Conservation (phyloP, 2,329 filamentous ascomycete species). For the Colletotrichum spinosum region DNA sequence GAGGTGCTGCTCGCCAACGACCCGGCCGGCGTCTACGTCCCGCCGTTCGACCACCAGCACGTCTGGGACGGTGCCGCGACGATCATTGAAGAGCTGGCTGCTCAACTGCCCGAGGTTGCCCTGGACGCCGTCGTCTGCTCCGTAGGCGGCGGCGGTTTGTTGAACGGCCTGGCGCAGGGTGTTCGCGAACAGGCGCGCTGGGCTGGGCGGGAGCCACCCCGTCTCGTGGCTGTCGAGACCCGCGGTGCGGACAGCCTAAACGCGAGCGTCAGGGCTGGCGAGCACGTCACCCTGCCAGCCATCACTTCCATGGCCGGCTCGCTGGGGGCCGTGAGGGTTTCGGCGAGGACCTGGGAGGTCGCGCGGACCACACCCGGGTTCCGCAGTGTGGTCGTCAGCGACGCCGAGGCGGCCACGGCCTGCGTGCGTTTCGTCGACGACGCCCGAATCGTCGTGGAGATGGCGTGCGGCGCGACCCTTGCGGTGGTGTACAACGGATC, state of each 20-base stretch:
- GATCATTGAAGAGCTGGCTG: slow-evolving; percentile 64
- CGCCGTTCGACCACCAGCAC: slow-evolving; percentile 76
- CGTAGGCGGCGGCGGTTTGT: slow-evolving; percentile 83
- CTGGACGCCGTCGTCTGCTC: slow-evolving; percentile 81
- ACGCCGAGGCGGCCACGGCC: slow-evolving; percentile 83
- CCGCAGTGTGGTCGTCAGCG: slow-evolving; percentile 72
- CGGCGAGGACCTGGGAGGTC: slow-evolving; percentile 75
- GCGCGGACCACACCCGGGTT: slow-evolving; percentile 52
- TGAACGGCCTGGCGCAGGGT: slow-evolving; percentile 81
- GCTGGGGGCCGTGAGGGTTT: slow-evolving; percentile 80
- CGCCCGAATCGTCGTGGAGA: slow-evolving; percentile 83
- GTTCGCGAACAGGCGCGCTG: slow-evolving; percentile 60
- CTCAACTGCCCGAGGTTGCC: slow-evolving; percentile 52
- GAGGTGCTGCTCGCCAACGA: slow-evolving; percentile 67
- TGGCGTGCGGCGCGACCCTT: slow-evolving; percentile 85
- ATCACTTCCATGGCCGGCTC: slow-evolving; percentile 83
- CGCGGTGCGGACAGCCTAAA: slow-evolving; percentile 77
- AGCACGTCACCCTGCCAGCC: slow-evolving; percentile 71
- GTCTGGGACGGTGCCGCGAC: slow-evolving; percentile 75
- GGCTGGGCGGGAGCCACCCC: slow-evolving; percentile 47
- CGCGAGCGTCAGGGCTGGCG: slow-evolving; percentile 66
- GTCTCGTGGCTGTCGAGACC: slow-evolving; percentile 81
- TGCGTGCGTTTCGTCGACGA: slow-evolving; percentile 84
- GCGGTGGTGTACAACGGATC: slow-evolving; percentile 74
- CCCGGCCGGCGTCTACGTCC: slow-evolving; percentile 70